Evolutionary conservation across 2,329 filamentous ascomycete species (phyloP).

Genomic region (Arthroderma uncinatum): DNA sequence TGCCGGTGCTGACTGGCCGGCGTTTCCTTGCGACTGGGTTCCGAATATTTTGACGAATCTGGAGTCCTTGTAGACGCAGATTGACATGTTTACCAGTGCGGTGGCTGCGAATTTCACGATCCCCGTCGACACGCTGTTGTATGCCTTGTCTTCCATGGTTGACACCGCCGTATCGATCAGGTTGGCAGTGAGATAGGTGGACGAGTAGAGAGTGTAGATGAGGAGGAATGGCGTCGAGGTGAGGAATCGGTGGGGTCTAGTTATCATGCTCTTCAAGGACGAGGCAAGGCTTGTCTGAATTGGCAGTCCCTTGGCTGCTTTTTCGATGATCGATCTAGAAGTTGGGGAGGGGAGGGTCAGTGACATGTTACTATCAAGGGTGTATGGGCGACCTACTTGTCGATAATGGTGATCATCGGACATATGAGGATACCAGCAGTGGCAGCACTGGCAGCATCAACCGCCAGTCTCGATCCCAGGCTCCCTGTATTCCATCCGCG

Average conservation of each 20-base stretch:
- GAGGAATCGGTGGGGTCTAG: slow-evolving; percentile 34
- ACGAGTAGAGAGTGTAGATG: slow-evolving; percentile 59
- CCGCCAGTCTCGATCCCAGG: slow-evolving; percentile 53
- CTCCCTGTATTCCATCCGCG: slow-evolving; percentile 63
- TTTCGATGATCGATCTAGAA: slow-evolving; percentile 39
- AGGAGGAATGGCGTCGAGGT: slow-evolving; percentile 39
- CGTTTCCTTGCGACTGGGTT: slow-evolving; percentile 31
- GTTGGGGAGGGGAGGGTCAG: not conserved
- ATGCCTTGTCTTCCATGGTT: slow-evolving; percentile 47
- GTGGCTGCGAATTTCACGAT: slow-evolving; percentile 71
- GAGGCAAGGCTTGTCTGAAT: slow-evolving; percentile 33
- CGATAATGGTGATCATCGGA: slow-evolving; percentile 76
- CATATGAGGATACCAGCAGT: slow-evolving; percentile 66
- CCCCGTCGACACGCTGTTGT: slow-evolving; percentile 56
- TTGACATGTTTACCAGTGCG: slow-evolving; percentile 66
- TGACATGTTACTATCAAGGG: not conserved
- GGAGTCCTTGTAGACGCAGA: slow-evolving; percentile 84
- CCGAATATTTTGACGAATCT: slow-evolving; percentile 77
- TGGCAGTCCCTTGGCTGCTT: slow-evolving; percentile 36
- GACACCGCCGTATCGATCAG: slow-evolving; percentile 69
- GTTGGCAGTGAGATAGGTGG: slow-evolving; percentile 85
- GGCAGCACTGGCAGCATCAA: slow-evolving; percentile 58
- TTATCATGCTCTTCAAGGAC: slow-evolving; percentile 31
- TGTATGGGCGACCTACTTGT: slow-evolving; percentile 49
- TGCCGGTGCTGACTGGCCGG: slow-evolving; percentile 7